phyloP scores from a whole-genome alignment of 2,329 filamentous ascomycete species.

The Talaromyces sp. region DNA sequence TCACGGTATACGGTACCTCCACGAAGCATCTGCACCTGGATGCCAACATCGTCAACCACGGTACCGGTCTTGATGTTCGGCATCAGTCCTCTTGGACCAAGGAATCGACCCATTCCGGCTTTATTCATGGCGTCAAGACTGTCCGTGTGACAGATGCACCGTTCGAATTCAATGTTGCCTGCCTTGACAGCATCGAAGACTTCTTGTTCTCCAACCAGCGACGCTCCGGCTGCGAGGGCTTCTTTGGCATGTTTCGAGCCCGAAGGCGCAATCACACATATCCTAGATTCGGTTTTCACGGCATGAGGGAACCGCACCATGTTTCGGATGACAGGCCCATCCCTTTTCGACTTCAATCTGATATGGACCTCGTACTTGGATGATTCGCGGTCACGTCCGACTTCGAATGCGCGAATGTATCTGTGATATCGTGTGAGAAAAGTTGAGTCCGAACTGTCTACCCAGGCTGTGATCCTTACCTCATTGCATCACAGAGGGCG shows the following conservation, averaged over 20 bases:
- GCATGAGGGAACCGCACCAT: constrained; percentile 83
- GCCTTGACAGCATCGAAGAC: constrained; percentile 73
- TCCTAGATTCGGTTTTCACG: constrained; percentile 79
- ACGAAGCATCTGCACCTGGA: constrained; percentile 72
- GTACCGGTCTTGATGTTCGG: constrained; percentile 83
- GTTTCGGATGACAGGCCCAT: constrained; percentile 80
- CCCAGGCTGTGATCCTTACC: constrained; percentile 40
- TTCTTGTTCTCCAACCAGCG: constrained; percentile 76
- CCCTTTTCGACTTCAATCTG: constrained; percentile 75
- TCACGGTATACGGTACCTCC: constrained; percentile 86
- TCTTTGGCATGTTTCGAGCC: constrained; percentile 67
- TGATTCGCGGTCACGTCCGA: constrained; percentile 66
- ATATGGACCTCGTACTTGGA: constrained; percentile 87
- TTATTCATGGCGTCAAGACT: constrained; percentile 74
- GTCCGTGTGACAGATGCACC: constrained; percentile 77
- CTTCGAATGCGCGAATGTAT: constrained; percentile 87
- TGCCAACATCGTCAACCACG: constrained; percentile 71
- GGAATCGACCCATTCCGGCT: constrained; percentile 69
- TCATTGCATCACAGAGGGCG: constrained; percentile 85
- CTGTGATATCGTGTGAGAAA: constrained; percentile 40
- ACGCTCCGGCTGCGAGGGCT: constrained; percentile 71
- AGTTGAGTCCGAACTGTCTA: not conserved
- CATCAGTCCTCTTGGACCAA: constrained; percentile 91
- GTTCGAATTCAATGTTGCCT: constrained; percentile 79
- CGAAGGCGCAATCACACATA: constrained; percentile 87